These are phyloP conservation scores for Cryoendolithus antarcticus DNA, from an alignment of 2,329 filamentous ascomycete species.

Conservation along the genomic window DNA sequence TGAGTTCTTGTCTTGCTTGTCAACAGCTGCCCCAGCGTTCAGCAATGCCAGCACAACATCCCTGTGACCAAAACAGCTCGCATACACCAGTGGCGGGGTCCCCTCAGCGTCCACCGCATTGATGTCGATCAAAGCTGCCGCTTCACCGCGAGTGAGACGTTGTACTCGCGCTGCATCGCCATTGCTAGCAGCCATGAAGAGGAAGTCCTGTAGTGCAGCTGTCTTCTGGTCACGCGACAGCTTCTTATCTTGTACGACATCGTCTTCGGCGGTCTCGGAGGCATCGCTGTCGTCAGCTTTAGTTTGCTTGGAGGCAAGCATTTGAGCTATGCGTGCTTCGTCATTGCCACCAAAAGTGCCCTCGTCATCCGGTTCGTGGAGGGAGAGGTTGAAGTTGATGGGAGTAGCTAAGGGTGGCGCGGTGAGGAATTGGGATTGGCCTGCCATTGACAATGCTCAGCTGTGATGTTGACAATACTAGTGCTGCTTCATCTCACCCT, in stretches of 20 bases:
- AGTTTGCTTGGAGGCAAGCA: constrained; percentile 88
- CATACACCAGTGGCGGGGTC: constrained; percentile 92
- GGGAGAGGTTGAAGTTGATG: constrained; percentile 69
- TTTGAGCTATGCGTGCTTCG: constrained; percentile 82
- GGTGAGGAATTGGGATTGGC: constrained; percentile 89
- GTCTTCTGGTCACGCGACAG: constrained; percentile 67
- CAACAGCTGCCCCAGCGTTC: constrained; percentile 74
- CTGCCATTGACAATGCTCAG: constrained; percentile 34
- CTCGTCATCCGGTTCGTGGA: constrained; percentile 67
- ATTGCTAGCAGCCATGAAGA: constrained; percentile 95
- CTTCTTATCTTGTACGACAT: constrained; percentile 63
- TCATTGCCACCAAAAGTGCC: constrained; percentile 53
- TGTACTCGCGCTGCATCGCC: constrained; percentile 75
- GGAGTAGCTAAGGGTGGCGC: constrained; percentile 75
- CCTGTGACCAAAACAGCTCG: constrained; percentile 94
- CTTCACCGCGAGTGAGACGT: constrained; percentile 61
- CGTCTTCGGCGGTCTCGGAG: constrained; percentile 65
- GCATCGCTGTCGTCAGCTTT: constrained; percentile 55
- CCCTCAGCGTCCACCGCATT: constrained; percentile 87
- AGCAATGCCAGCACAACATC: constrained; percentile 74
- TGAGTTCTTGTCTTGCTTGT: constrained; percentile 88
- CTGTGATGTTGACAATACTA: neutral
- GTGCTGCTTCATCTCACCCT: constrained; percentile 50
- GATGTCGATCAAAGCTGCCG: constrained; percentile 66
- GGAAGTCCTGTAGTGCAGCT: constrained; percentile 67